Conservation (phyloP, 371 early-diverging fungal genomes). For the Funneliformis caledonium region DNA sequence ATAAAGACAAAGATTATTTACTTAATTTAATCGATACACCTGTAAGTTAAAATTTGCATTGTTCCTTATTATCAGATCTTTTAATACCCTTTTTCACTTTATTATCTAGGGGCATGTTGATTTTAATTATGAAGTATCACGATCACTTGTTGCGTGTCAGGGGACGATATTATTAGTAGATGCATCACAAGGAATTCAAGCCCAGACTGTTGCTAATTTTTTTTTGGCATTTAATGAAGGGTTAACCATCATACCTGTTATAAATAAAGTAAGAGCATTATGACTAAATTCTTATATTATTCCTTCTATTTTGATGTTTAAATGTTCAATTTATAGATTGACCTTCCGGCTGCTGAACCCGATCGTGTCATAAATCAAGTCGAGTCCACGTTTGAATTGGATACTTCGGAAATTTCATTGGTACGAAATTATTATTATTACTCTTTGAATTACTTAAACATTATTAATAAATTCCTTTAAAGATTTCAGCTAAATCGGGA, state of each 20-base stretch:
- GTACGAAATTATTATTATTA: conserved; percentile 38
- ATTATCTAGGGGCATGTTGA: conserved; percentile 73
- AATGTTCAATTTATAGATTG: conserved; percentile 59
- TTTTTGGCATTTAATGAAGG: conserved; percentile 91
- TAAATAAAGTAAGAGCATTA: conserved; percentile 77
- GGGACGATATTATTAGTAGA: conserved; percentile 91
- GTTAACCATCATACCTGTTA: conserved; percentile 85
- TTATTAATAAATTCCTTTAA: conserved; percentile 28
- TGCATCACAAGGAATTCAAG: conserved; percentile 91
- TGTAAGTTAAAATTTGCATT: conserved; percentile 47
- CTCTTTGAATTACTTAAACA: background rate
- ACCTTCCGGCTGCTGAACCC: conserved; percentile 90
- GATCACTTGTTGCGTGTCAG: conserved; percentile 88
- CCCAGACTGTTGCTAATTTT: conserved; percentile 96
- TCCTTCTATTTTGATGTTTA: background rate
- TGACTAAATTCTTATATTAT: background rate
- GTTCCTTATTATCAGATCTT: background rate
- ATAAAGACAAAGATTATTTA: conserved; percentile 76
- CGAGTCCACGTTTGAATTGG: conserved; percentile 86
- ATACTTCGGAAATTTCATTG: conserved; percentile 57
- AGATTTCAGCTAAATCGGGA: conserved; percentile 92
- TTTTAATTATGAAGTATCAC: conserved; percentile 92
- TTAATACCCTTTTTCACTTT: background rate
- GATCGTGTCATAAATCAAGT: conserved; percentile 79
- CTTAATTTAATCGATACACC: conserved; percentile 92